Base-by-base conservation (phyloP, 225 moss, liverwort and hornwort genomes). In the Bryoerythrophyllum caledonicum region DNA sequence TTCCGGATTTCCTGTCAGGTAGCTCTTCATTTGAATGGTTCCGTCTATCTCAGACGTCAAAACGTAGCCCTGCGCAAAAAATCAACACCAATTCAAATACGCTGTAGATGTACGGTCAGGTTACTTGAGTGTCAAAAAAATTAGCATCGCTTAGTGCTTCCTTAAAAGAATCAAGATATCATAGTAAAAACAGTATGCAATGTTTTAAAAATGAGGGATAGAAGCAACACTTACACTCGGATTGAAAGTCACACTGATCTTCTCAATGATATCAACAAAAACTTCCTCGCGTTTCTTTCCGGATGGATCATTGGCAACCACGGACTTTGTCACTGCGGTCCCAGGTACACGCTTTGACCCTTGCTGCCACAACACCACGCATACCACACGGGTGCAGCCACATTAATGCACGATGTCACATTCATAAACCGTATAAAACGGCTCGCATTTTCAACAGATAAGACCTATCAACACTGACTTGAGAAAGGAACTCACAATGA, bases 1-100 rank as follows among this genome's bases (percentile, higher is more conserved):
- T 89, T 99, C 99, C 53, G 99, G 99, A 79, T 92, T 99, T 49
- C 99, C 99, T 68, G 99, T 86, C 67, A 99, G 71, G 76, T 95
- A 99, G 69, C 99, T 99, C 73, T 99, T 99, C 99, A 99, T 99
- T 82, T 95, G 99, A 70, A 99, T 99, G 35, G 89, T 93, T 41
- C 99, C 99, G 65, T 99, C 95, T 68, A 99, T 92, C 82, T 99
- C 99, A 60, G 95, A 99, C 26, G 99, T 99, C 84, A 95, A 89
- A 66, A 95, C 89, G 84, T 95, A 91, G 35, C 99, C 99, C 97
- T 99, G 92, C 55, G 48, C 83, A 62, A 27, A 73, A 54, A 40
- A 38, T 26, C 59, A 32, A 35, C 54, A 41, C 63, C 56, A 57
- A 35, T 69, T 77, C 38, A 81, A 60, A 35, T 41, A 73, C 49